Evolutionary conservation across 257 asterid species (phyloP).

Genomic region (Striga asiatica): DNA sequence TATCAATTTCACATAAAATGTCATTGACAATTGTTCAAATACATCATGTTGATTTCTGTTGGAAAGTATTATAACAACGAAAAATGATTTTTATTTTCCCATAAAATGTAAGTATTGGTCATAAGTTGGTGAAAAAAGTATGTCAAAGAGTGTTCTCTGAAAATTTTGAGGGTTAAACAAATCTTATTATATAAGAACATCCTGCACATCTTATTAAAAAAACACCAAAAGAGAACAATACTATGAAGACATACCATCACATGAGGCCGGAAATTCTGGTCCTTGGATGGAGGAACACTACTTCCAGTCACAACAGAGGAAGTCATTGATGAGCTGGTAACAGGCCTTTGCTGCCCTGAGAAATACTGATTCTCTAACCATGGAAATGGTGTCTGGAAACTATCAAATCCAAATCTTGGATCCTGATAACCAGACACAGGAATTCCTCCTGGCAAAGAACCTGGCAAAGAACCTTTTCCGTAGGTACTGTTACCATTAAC

Average conservation of each 20-base stretch:
- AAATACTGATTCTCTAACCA: slow-evolving; percentile 51
- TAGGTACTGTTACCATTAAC: slow-evolving; percentile 32
- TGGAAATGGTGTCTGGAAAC: slow-evolving; percentile 42
- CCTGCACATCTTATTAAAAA: too few relatives aligned
- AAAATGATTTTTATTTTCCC: too few relatives aligned
- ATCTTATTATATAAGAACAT: too few relatives aligned
- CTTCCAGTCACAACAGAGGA: slow-evolving; percentile 33
- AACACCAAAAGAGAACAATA: too few relatives aligned
- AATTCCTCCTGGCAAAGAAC: slow-evolving; percentile 40
- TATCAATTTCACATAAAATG: too few relatives aligned
- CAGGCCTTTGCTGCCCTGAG: slow-evolving; percentile 43
- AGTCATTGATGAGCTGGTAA: slow-evolving; percentile 30
- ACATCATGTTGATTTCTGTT: too few relatives aligned
- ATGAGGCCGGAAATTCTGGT: slow-evolving; percentile 39
- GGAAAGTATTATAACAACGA: too few relatives aligned
- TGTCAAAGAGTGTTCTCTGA: too few relatives aligned
- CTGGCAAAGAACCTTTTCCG: slow-evolving; percentile 37
- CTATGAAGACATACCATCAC: slow-evolving; percentile 34
- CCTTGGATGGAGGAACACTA: slow-evolving; percentile 32
- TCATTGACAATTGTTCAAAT: too few relatives aligned
- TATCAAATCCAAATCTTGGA: slow-evolving; percentile 50
- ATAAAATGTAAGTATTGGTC: too few relatives aligned
- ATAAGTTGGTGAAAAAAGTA: too few relatives aligned
- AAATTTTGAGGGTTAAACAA: too few relatives aligned
- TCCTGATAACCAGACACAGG: slow-evolving; percentile 51